Base-by-base conservation (phyloP, 1,284 basidiomycete genomes). In the Singerocomus inundabilis region DNA sequence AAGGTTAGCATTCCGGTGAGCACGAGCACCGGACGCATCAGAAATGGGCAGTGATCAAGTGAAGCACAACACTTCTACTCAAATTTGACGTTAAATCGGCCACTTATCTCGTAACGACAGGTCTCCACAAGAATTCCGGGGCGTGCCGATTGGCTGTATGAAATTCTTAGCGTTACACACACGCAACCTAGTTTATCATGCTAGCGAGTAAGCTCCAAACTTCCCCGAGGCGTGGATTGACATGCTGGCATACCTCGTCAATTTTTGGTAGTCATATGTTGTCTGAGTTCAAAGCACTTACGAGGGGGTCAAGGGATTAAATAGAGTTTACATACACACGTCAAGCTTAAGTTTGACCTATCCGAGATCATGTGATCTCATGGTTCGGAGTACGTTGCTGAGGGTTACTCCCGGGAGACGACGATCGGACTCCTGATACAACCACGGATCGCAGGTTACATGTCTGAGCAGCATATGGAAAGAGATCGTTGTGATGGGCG, bases 281-380 rank as follows among this genome's bases (percentile, higher is more conserved):
- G 47, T 47, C 60, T 57, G 61, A 61, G 57, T 61, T 60, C 55
- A 34, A 56, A 48, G 57, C 21, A 45, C 35, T 48, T 28, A 42
- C 25, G 34, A 41, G 16, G 29, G 26, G 26, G 11, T 1, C 11
- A 33, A 21, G 35, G 39, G 28, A 48, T 51, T 26, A 46, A 54
- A 53, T 46, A 42, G 44, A 44, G 51, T 63, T 61, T 21, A 52
- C 45, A 58, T 48, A 55, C 45, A 13, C 45, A 33, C 28, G 39
- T 44, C 48, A 58, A 57, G 48, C 59, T 65, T 56, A 62, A 46
- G 63, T 66, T 64, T 60, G 43, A 39, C 36, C 48, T 29, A 28
- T 32, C 30, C 18, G 31, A 29, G 33, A 33, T 45, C 52, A 57
- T 41, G 38, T 54, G 43, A 52, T 44, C 38, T 35, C 26, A 29